Evolutionary conservation across 2,329 filamentous ascomycete genomes (phyloP), one percentile per base, ranked within the genome.

Genomic region (Xylaria polymorpha): DNA sequence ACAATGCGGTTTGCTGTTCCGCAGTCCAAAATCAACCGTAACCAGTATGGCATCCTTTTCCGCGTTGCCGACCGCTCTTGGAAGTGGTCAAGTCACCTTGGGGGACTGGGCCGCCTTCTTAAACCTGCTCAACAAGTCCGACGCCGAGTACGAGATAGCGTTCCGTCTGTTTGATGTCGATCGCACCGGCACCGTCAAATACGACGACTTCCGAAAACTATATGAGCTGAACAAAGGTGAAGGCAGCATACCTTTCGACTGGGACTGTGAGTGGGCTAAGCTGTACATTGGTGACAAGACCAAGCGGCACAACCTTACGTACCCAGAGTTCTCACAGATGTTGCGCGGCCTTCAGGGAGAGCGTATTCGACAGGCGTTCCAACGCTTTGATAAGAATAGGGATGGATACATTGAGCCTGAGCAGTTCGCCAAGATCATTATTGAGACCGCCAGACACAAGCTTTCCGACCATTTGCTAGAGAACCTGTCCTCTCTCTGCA

Each of bases 141-240:
- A 98, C 79, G 96, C 96, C 80, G 96, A 99, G 84, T 99, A 99
- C 83, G 94, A 98, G 82, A 97, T 99, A 76, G 95, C 96, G 18
- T 99, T 98, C 84, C 93, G 96, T 76, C 88, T 99, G 64, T 99
- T 99, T 82, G 95, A 98, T 79, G 87, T 93, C 75, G 90, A 95
- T 61, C 89, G 92, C 70, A 92, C 90, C 22, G 96, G 96, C 70
- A 88, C 88, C 58, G 94, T 99, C 77, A 95, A 94, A 80, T 97
- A 95, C 78, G 92, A 97, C 46, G 90, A 94, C 76, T 94, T 99
- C 83, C 90, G 93, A 78, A 87, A 89, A 68, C 84, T 95, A 67
- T 98, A 97, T 83, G 92, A 95, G 82, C 85, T 91, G 76, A 97
- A 97, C 87, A 97, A 95, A 85, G 91, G 91, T n/a, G 84, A 90